Evolutionary conservation across 2,329 filamentous ascomycete species (phyloP), one percentile per base, ranked within the genome.

Genomic region (Paecilomyces dactylethromorphus): DNA sequence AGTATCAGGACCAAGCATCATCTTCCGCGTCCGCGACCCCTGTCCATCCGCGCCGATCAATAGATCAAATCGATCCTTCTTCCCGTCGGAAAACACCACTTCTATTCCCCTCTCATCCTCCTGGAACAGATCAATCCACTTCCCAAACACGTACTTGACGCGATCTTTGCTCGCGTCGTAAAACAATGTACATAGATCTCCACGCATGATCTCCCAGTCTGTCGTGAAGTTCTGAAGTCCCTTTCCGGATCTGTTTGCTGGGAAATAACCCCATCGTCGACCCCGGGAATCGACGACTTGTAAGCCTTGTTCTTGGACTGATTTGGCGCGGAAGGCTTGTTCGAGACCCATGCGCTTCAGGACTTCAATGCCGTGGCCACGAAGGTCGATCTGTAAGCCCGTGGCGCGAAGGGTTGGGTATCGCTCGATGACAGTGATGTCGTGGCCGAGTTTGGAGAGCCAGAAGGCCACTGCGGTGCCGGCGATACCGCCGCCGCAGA

Each of bases 201-300:
- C 82, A 8, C 83, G 72, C 75, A 85, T 78, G 54, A 85, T 84
- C 68, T 85, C 83, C 39, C 76, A 79, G 22, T 85, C 82, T 0
- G 72, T 75, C 0, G 79, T 80, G 24, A 82, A 72, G 21, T 66
- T 70, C 53, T 76, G 72, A 7, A 62, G 29, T 2, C 70, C 69
- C 33, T 69, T 60, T 58, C 39, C 79, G 0, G 77, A 69, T 24
- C 67, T 64, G 60, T 79, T 77, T 22, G 71, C 71, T 5, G 66
- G 66, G 58, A 84, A 78, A 22, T 69, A 73, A 13, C 79, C 82
- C 60, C 71, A 67, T 1, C 64, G 59, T 2, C 63, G 65, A 50
- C 79, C 78, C 0, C 65, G 62, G 0, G 58, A 56, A 66, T 84
- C 76, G 18, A 85, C 75, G 18, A 83, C 63, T 32, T 74, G 64